Base-by-base conservation (phyloP, 306 rosid genomes). In the Morella rubra region DNA sequence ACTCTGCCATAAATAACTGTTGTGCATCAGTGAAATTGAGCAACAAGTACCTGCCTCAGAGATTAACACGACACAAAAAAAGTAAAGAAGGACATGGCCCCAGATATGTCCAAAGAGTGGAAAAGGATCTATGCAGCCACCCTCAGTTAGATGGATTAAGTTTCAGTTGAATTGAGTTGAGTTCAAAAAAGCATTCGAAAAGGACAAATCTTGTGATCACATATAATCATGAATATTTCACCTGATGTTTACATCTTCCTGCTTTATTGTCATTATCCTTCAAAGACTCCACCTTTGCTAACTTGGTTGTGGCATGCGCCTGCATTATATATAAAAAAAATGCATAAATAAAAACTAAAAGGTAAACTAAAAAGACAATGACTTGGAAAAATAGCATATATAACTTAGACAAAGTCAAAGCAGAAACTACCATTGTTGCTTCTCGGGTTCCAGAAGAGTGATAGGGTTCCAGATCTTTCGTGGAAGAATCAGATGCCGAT, bases 231-330 rank as follows among this genome's bases (percentile, higher is more conserved):
- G 79, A 40, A 78, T n/a, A 75, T 73, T 56, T 80, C 81, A 89
- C 97, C 96, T 88, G 86, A 65, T 73, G 80, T 61, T 85, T 90
- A 27, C 62, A 81, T 69, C 85, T 81, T 54, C 72, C 81, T 75
- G 75, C 73, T 80, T 88, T 86, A 44, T 85, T 81, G 74, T 73
- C 79, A 73, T 81, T 78, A 54, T 78, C 85, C 88, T 91, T 84
- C 56, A 78, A 74, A 73, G 81, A 73, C 24, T 85, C 89, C 61
- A 53, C 77, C 55, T 85, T 89, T 76, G 71, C 79, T 44, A 71
- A 52, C 55, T 86, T 74, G 40, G 53, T 75, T 51, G 13, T 76
- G 22, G 80, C 60, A 42, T 65, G 76, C 41, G 74, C 65, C 93
- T 89, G 87, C 84, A 61, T n/a, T 20, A 55, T 32, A 32, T 32